Base-by-base conservation (phyloP, 75 land plant species). In the Picea glauca region DNA sequence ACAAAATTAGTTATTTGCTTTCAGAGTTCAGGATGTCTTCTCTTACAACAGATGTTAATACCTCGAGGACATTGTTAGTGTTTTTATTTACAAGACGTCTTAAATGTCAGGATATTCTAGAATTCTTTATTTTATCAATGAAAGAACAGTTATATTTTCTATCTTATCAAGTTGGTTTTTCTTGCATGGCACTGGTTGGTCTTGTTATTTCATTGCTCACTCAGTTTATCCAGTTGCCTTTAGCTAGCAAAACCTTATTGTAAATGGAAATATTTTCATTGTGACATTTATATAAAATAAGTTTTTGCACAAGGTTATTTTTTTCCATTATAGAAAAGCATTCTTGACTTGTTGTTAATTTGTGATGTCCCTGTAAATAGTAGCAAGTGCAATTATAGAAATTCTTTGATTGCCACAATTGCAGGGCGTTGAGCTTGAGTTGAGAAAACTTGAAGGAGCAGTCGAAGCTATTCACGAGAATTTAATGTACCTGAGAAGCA, bases 371-470 rank as follows among this genome's bases (percentile, higher is more conserved):
- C n/a, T 43, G 20, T 70, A 43, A 21, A 20, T 43, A 43, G 23
- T 70, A 70, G 23, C 23, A 76, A 26, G 72, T 13, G 62, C n/a
- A 26, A 33, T 72, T 66, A 38, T 43, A 8, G 3, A 40, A 70
- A 70, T 35, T 66, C 26, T n/a, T 8, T 70, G 74, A 40, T 70
- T 70, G 21, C 23, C n/a, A 43, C 23, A 70, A 70, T 8, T 70
- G 50, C 76, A 94, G 96, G 96, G 96, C 61, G 87, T 95, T 72
- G 96, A 95, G 78, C 94, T 95, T 46, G 98, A 93, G 80, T 83
- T 95, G 78, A 87, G 87, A 81, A 95, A 91, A 81, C 79, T 95
- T 57, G 91, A 90, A 80, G 94, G 84, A 78, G 85, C 84, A 72
- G 93, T 93, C 35, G 92, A 89, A 32, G 83, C 91, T 18, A 93